phyloP scores from a whole-genome alignment of 208 protist genomes.

The Phytomonas sp. region DNA sequence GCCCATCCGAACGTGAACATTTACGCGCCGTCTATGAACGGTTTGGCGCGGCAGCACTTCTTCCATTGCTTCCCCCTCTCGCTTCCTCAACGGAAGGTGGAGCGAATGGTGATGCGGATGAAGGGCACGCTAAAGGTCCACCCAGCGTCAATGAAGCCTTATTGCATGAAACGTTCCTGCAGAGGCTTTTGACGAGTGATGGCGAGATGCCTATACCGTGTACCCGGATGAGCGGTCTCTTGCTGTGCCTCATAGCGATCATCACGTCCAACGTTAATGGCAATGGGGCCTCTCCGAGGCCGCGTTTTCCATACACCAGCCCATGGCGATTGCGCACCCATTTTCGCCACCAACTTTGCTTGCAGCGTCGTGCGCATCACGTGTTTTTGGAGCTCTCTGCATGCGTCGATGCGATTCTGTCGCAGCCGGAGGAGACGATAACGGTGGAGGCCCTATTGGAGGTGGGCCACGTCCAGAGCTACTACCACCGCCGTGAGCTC shows the following conservation, averaged over 20 bases:
- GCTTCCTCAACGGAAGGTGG: background rate
- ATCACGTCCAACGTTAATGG: slow-evolving; percentile 12
- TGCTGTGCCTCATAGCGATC: slow-evolving; percentile 56
- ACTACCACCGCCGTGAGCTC: slow-evolving; percentile 78
- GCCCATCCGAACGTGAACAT: slow-evolving; percentile 34
- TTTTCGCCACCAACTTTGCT: slow-evolving; percentile 73
- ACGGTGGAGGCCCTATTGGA: slow-evolving; percentile 66
- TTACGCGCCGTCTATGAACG: slow-evolving; percentile 29
- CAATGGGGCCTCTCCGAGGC: slow-evolving; percentile 5
- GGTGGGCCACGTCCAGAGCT: slow-evolving; percentile 75
- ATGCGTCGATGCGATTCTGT: slow-evolving; percentile 61
- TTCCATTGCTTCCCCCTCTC: background rate
- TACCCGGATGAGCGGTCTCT: slow-evolving; percentile 48
- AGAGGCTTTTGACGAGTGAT: slow-evolving; percentile 74
- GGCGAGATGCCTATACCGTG: slow-evolving; percentile 75
- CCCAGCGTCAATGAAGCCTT: slow-evolving; percentile 5
- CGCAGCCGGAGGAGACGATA: slow-evolving; percentile 31
- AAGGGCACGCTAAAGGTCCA: slow-evolving; percentile 3
- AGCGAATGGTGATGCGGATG: background rate
- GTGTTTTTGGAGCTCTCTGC: slow-evolving; percentile 53
- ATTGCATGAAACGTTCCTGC: slow-evolving; percentile 47
- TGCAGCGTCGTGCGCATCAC: slow-evolving; percentile 65
- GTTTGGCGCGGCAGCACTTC: slow-evolving; percentile 18
- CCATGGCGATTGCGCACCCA: slow-evolving; percentile 68
- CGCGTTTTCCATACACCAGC: slow-evolving; percentile 33